Conservation (phyloP, 306 rosid species). For the Albizia julibrissin region DNA sequence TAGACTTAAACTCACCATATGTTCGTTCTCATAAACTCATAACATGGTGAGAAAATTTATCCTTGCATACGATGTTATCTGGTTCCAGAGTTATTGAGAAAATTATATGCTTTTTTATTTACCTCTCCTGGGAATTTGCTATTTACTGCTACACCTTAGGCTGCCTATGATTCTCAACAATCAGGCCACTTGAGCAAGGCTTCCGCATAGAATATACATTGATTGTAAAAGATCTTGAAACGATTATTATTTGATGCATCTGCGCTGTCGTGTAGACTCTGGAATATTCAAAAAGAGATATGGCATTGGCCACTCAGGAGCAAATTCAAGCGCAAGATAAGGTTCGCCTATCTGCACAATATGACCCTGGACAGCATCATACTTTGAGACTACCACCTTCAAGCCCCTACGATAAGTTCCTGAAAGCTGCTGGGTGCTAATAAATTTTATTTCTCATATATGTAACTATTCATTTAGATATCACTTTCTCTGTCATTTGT, state of each 20-base stretch:
- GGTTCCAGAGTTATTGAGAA: not conserved
- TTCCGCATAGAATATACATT: not conserved
- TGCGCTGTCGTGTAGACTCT: constrained; percentile 45
- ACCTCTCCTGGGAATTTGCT: not conserved
- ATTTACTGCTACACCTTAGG: not conserved
- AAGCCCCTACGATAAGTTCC: constrained; percentile 92
- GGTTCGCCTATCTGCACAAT: constrained; percentile 37
- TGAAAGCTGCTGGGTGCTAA: constrained; percentile 96
- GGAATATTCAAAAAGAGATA: constrained; percentile 52
- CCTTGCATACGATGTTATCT: not conserved
- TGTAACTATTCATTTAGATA: constrained; percentile 7
- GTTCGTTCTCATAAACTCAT: not conserved
- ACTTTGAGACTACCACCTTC: constrained; percentile 88
- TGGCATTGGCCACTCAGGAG: constrained; percentile 44
- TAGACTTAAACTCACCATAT: not conserved
- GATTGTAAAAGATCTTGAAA: constrained; percentile 3
- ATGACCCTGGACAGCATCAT: constrained; percentile 49
- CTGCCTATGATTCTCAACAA: not conserved
- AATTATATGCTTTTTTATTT: not conserved
- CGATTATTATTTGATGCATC: constrained; percentile 17
- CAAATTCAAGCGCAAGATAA: constrained; percentile 46
- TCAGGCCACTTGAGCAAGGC: not conserved
- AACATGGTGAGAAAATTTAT: not conserved
- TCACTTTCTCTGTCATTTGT: not conserved
- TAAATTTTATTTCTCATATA: constrained; percentile 19